Evolutionary conservation across 169 alveolate genomes (phyloP).

Genomic region (Cyclospora cayetanensis): DNA sequence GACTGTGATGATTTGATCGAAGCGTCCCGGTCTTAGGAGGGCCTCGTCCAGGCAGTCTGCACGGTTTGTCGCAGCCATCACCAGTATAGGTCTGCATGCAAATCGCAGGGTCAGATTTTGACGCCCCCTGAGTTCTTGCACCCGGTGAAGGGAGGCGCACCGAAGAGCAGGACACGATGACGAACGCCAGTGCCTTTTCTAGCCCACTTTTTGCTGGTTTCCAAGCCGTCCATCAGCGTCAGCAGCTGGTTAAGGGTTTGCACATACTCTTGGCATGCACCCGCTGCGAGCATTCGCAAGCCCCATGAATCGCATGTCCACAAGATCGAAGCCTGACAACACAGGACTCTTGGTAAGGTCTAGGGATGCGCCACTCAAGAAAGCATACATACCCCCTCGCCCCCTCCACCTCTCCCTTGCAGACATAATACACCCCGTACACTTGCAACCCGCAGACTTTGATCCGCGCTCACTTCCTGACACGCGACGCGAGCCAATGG

Average conservation of each 20-base stretch:
- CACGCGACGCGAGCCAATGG: slow-evolving; percentile 95
- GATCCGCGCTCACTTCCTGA: no score
- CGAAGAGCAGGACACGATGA: background rate
- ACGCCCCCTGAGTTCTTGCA: background rate
- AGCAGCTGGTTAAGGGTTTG: background rate
- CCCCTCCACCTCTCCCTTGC: no score
- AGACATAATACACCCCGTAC: no score
- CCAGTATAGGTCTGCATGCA: slow-evolving; percentile 91
- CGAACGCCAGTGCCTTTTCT: background rate
- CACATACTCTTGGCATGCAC: background rate
- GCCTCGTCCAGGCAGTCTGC: slow-evolving; percentile 96
- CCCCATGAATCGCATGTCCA: no score
- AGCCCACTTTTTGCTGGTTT: background rate
- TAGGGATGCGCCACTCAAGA: no score
- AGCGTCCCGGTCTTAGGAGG: slow-evolving; percentile 96
- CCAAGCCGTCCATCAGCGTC: background rate
- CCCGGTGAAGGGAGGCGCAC: background rate
- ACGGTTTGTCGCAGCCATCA: slow-evolving; percentile 96
- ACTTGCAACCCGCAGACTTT: no score
- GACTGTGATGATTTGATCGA: slow-evolving; percentile 92
- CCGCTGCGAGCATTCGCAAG: background rate
- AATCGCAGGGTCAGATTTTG: background rate
- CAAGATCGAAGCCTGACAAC: no score
- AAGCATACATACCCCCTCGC: no score
- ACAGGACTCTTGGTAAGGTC: no score